Base-by-base conservation (phyloP, 176 grass and related monocot genomes). In the Phoenix dactylifera region DNA sequence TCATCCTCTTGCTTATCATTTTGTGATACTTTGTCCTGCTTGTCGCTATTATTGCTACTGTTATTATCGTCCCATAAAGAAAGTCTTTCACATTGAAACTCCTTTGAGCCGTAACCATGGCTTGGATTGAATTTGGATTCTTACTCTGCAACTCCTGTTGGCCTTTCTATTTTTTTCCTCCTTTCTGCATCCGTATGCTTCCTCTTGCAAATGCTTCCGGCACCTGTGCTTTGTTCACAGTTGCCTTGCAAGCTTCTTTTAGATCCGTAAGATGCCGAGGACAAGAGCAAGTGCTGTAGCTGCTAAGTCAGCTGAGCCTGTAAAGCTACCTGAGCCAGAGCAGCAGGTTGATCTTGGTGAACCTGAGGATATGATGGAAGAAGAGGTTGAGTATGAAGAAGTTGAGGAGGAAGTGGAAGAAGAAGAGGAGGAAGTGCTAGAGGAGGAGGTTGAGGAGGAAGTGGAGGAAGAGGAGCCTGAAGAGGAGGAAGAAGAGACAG, bases 201-300 rank as follows among this genome's bases (percentile, higher is more conserved):
- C 58, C 58, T 39, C 58, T 60, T 26, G 58, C 35, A 60, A 30
- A 30, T 60, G 58, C 58, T 60, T 60, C 58, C 29, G 58, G 58
- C 58, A 30, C 15, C 58, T 60, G 58, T 60, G 58, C 16, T 35
- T 60, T 60, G 58, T 15, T n/a, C 58, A 60, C 58, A 60, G 58
- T 60, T 35, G 58, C 28, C 58, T 32, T 60, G 58, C 58, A 60
- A 60, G 58, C 58, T 60, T 60, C 24, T 60, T 60, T 60, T 60
- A 60, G 58, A 60, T 60, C n/a, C 26, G 12, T 32, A 30, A 60
- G 30, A 60, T 60, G 58, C 26, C 58, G 58, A 60, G 58, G 58
- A 60, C 26, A 15, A 60, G 26, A 39, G 58, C 58, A 60, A 35
- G 15, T 39, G 35, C 35, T 14, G 9, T 9, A 44, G 35, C 35